These are phyloP conservation scores for Metrosideros polymorpha DNA, from an alignment of 441 rosid genomes.

Conservation along the genomic window DNA sequence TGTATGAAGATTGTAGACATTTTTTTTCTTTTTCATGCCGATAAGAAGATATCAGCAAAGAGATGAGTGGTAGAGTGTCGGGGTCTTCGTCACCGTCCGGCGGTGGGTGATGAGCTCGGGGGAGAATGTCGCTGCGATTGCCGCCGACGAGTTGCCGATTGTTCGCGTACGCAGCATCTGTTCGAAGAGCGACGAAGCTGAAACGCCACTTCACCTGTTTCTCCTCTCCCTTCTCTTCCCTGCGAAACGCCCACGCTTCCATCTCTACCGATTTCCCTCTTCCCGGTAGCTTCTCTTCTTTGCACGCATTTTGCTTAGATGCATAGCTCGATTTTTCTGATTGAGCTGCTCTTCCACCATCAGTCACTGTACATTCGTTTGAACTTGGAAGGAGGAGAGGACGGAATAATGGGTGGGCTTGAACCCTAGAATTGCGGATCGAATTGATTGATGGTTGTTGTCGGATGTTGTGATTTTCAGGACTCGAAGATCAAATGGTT, in stretches of 20 bases:
- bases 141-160: neutral
- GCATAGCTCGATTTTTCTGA: neutral
- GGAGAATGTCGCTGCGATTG: neutral
- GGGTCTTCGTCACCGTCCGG: neutral
- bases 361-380: neutral
- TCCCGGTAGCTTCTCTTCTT: neutral
- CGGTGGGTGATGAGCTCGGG: neutral
- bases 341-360: neutral
- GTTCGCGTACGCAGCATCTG: neutral
- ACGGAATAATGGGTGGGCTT: neutral
- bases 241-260: neutral
- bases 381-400: neutral
- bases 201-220: neutral
- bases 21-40: neutral
- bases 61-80: neutral
- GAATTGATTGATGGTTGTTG: neutral
- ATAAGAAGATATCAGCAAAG: neutral
- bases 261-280: neutral
- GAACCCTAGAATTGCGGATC: neutral
- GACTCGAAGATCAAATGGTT: constrained; percentile 55
- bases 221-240: neutral
- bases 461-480: constrained; percentile 13
- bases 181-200: neutral
- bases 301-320: neutral
- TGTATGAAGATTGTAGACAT: no score